Percentiles rank a stretch among this genome's conserved stretches.
Conservation (phyloP, 2,329 filamentous ascomycete species). For the Xylariaceae sp. region DNA sequence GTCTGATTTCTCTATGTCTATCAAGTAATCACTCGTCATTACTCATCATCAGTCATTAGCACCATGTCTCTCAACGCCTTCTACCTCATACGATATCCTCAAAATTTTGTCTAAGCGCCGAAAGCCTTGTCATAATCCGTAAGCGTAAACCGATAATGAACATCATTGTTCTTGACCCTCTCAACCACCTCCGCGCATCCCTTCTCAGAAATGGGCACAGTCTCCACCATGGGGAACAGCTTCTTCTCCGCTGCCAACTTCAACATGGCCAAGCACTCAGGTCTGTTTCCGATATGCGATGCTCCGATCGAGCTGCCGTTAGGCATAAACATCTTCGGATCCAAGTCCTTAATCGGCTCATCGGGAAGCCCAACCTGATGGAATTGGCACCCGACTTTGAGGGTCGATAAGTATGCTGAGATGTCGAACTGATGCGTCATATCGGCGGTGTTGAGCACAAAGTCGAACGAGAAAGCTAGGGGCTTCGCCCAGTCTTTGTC, state of each 20-base stretch:
- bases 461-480: conserved; percentile 49
- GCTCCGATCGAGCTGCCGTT: conserved; percentile 39
- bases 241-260: conserved; percentile 57
- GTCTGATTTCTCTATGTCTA: too few species aligned
- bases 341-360: conserved; percentile 43
- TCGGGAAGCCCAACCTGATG: conserved; percentile 59
- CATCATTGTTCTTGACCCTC: conserved; percentile 67
- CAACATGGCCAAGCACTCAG: conserved; percentile 58
- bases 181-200: conserved; percentile 69
- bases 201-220: conserved; percentile 63
- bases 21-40: too few species aligned
- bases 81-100: too few species aligned
- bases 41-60: not conserved
- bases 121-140: conserved; percentile 67
- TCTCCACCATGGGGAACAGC: conserved; percentile 48
- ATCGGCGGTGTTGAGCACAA: conserved; percentile 50
- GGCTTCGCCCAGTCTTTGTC: conserved; percentile 58
- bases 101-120: conserved; percentile 28
- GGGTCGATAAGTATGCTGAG: conserved; percentile 46
- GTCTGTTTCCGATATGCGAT: conserved; percentile 60
- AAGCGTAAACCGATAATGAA: conserved; percentile 70
- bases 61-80: not conserved
- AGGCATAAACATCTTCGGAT: conserved; percentile 40
- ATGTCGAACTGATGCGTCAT: conserved; percentile 55
- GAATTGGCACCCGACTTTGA: conserved; percentile 54